Conservation (phyloP, 2,329 filamentous ascomycete species). For the Trichoderma semiorbis region DNA sequence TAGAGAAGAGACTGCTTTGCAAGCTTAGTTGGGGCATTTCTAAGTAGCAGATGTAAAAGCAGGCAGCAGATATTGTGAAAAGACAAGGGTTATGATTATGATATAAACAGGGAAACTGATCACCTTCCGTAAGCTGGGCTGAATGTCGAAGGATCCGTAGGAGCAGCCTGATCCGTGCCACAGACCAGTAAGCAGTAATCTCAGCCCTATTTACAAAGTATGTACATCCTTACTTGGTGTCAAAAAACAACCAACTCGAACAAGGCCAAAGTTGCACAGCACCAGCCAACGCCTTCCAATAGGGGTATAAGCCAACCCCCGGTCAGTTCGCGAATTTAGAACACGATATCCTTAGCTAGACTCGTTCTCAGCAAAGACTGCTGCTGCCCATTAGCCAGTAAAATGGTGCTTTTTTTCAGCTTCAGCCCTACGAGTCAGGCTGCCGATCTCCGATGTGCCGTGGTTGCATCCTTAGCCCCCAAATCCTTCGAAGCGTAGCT, state of each 20-base stretch:
- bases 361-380: neutral
- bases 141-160: neutral
- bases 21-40: slow-evolving; percentile 40
- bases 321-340: neutral
- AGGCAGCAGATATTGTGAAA: neutral
- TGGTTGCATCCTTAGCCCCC: slow-evolving; percentile 20
- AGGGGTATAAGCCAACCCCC: neutral
- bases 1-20: slow-evolving; percentile 57
- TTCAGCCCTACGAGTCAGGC: slow-evolving; percentile 16
- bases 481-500: slow-evolving; percentile 15
- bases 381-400: slow-evolving; percentile 1
- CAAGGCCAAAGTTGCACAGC: neutral
- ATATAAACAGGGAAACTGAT: neutral
- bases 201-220: neutral
- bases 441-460: slow-evolving; percentile 18
- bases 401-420: slow-evolving; percentile 11
- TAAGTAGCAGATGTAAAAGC: neutral
- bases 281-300: neutral
- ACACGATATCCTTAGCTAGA: neutral
- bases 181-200: neutral
- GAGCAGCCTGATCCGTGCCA: neutral
- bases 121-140: neutral
- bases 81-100: neutral
- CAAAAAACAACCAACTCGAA: neutral
- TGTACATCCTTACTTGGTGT: neutral